Percentiles rank a stretch among this genome's conserved stretches.
Evolutionary conservation across 805 yeast genomes (phyloP).

Genomic region (Metschnikowia lachancei): DNA sequence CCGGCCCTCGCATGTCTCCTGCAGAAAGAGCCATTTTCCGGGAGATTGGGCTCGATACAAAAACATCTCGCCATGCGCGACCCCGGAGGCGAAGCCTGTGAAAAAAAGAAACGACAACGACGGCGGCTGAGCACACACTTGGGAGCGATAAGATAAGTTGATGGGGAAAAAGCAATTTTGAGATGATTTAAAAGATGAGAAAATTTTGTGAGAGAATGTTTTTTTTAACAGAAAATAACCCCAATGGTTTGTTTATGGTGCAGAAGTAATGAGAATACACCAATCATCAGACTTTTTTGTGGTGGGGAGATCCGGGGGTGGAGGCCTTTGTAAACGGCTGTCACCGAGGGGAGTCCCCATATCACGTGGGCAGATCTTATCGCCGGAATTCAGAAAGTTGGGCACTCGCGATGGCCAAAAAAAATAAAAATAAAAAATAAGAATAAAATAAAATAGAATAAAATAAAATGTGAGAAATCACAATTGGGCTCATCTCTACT

Average conservation of each 20-base stretch:
- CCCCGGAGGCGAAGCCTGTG: not conserved
- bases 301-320: not conserved
- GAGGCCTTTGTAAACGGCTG: too few relatives aligned
- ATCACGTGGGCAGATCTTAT: not conserved
- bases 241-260: too few relatives aligned
- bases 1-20: not conserved
- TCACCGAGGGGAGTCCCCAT: too few relatives aligned
- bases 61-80: conserved; percentile 2
- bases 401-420: not conserved
- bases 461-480: not conserved
- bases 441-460: too few relatives aligned
- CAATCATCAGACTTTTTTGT: too few relatives aligned
- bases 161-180: not conserved
- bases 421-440: too few relatives aligned
- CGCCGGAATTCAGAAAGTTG: conserved; percentile 1
- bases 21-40: not conserved
- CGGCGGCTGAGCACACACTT: conserved; percentile 1
- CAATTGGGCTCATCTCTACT: not conserved
- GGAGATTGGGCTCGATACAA: conserved; percentile 1
- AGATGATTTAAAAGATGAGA: not conserved
- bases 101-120: not conserved
- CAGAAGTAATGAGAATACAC: too few relatives aligned
- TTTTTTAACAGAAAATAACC: too few relatives aligned
- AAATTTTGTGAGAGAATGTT: too few relatives aligned
- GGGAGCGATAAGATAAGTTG: not conserved